phyloP scores from a whole-genome alignment of 1,284 basidiomycete species.

The Polyporus tsugae region DNA sequence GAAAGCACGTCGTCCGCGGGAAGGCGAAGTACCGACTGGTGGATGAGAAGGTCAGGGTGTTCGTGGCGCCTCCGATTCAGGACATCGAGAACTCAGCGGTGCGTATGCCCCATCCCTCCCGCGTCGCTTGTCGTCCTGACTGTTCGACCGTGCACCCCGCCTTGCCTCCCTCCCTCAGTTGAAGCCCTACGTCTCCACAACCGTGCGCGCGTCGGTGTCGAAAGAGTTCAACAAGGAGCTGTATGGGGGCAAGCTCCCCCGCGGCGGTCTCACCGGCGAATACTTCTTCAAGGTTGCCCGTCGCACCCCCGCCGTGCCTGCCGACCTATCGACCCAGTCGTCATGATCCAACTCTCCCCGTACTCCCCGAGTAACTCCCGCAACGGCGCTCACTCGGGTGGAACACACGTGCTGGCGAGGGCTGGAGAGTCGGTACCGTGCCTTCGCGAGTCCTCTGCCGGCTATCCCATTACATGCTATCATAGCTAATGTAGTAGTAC shows the following conservation, averaged over 20 bases:
- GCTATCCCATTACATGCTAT: neutral
- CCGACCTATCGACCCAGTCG: neutral
- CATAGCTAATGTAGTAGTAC: constrained; percentile 6
- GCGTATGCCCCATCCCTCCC: constrained; percentile 40
- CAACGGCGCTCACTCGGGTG: neutral
- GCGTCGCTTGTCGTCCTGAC: neutral
- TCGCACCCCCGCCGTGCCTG: neutral
- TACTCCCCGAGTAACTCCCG: neutral
- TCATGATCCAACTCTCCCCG: neutral
- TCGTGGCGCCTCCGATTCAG: constrained; percentile 79
- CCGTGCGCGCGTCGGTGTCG: constrained; percentile 39
- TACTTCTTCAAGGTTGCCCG: constrained; percentile 40
- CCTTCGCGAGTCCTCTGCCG: neutral
- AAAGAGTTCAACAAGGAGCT: constrained; percentile 42
- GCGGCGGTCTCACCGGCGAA: constrained; percentile 44
- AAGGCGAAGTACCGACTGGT: constrained; percentile 81
- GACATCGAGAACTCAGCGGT: constrained; percentile 71
- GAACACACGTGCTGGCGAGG: neutral
- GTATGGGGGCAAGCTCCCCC: constrained; percentile 43
- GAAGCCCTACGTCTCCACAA: constrained; percentile 45
- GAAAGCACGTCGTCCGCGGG: constrained; percentile 79
- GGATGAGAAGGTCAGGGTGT: constrained; percentile 85
- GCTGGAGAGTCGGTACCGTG: neutral
- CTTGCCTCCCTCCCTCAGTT: constrained; percentile 36
- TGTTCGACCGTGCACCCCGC: constrained; percentile 3